These are phyloP conservation scores for Metschnikowia santaceciliae DNA, from an alignment of 805 yeast genomes.

Conservation along the genomic window DNA sequence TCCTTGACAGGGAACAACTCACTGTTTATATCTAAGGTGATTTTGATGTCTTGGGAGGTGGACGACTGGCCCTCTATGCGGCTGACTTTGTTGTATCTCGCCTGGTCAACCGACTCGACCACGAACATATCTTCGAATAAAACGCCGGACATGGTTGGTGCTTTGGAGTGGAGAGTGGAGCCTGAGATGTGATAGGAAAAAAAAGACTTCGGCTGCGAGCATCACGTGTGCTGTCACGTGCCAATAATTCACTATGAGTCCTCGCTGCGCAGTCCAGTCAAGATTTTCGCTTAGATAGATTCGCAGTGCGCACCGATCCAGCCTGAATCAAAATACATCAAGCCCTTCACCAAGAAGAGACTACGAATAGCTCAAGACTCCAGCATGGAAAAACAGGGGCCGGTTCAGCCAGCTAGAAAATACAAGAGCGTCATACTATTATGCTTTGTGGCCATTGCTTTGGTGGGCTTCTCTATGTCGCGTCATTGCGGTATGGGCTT, in stretches of 20 bases:
- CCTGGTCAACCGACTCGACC: conserved; percentile 78
- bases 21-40: conserved; percentile 84
- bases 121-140: conserved; percentile 91
- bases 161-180: conserved; percentile 1
- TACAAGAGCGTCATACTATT: background rate
- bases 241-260: background rate
- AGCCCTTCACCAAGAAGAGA: background rate
- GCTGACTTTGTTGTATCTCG: conserved; percentile 86
- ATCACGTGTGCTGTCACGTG: conserved; percentile 3
- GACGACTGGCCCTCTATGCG: conserved; percentile 87
- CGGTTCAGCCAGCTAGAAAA: background rate
- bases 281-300: too few species aligned
- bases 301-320: background rate
- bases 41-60: conserved; percentile 71
- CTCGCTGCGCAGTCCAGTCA: too few species aligned
- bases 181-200: conserved; percentile 3
- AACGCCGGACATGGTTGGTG: conserved; percentile 46
- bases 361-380: background rate
- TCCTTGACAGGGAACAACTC: conserved; percentile 83
- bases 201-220: conserved; percentile 2
- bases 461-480: background rate
- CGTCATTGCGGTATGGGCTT: conserved; percentile 1
- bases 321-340: conserved; percentile 4
- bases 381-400: background rate
- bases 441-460: background rate